Conservation (phyloP, 2,329 filamentous ascomycete genomes). For the Lasiodiplodia theobromae region DNA sequence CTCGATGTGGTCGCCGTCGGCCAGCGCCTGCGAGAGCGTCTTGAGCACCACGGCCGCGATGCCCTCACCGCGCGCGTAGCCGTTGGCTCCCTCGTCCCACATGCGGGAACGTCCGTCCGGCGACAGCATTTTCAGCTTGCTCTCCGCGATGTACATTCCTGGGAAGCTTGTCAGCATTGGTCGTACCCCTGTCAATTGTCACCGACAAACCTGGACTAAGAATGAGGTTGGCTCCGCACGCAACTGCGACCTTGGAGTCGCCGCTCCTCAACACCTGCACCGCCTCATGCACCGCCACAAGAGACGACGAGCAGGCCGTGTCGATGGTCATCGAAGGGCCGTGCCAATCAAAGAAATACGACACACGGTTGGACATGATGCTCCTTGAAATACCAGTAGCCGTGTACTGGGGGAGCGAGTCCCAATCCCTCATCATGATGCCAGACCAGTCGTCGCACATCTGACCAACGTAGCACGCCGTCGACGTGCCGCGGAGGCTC, state of each 20-base stretch:
- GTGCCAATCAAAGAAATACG: slow-evolving; percentile 46
- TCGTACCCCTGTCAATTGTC: slow-evolving; percentile 28
- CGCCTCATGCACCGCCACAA: slow-evolving; percentile 40
- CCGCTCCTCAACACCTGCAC: slow-evolving; percentile 29
- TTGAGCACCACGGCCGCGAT: slow-evolving; percentile 61
- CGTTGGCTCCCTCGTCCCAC: slow-evolving; percentile 53
- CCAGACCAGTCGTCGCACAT: not conserved
- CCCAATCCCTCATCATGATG: too few species aligned
- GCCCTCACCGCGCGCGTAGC: slow-evolving; percentile 62
- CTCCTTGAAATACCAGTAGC: too few species aligned
- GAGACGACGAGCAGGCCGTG: slow-evolving; percentile 47
- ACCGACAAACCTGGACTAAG: slow-evolving; percentile 34
- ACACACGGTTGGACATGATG: slow-evolving; percentile 47
- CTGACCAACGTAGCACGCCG: slow-evolving; percentile 16
- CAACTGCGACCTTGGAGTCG: slow-evolving; percentile 32
- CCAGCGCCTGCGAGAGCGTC: slow-evolving; percentile 55
- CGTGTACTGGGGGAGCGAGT: too few species aligned
- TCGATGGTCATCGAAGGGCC: slow-evolving; percentile 49
- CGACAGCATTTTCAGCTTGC: slow-evolving; percentile 37
- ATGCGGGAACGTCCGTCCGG: slow-evolving; percentile 38
- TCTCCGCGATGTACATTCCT: too few species aligned
- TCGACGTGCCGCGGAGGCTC: slow-evolving; percentile 27
- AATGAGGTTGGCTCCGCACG: slow-evolving; percentile 36
- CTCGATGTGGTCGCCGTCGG: slow-evolving; percentile 55
- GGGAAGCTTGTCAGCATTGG: not conserved